phyloP scores from a whole-genome alignment of 148 eudicot species.

The Pouteria glomerata region DNA sequence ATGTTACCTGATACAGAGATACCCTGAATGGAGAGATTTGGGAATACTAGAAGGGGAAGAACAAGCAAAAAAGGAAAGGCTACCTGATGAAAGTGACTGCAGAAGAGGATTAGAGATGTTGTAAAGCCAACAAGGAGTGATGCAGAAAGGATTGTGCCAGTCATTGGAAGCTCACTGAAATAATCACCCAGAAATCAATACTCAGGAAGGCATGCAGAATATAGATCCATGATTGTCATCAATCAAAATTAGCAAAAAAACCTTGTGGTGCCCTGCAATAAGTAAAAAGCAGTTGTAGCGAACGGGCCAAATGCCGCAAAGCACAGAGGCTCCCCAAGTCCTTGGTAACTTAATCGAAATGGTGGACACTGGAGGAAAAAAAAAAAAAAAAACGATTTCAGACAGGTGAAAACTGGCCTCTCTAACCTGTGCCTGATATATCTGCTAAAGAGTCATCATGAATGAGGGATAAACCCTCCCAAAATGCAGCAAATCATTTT shows the following conservation, averaged over 20 bases:
- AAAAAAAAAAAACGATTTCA: too few species aligned
- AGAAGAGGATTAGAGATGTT: constrained; percentile 78
- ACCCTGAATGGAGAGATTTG: background rate
- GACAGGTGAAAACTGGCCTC: too few species aligned
- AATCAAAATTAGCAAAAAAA: constrained; percentile 7
- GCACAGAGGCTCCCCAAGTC: constrained; percentile 89
- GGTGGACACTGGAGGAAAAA: constrained; percentile 73
- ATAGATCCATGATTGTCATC: background rate
- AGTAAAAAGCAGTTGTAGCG: constrained; percentile 81
- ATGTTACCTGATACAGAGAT: background rate
- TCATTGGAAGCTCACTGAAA: constrained; percentile 49
- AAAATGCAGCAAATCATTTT: background rate
- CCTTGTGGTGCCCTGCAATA: constrained; percentile 64
- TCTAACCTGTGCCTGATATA: too few species aligned
- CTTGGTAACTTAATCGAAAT: constrained; percentile 83
- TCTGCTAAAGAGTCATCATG: too few species aligned
- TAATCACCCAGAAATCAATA: constrained; percentile 7
- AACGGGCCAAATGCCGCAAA: constrained; percentile 93
- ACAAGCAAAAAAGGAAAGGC: constrained; percentile 1
- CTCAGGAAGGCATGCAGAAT: constrained; percentile 6
- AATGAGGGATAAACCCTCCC: background rate
- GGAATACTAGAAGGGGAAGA: background rate
- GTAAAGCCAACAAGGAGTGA: constrained; percentile 85
- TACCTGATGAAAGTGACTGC: constrained; percentile 99
- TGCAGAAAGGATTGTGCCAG: constrained; percentile 53